phyloP scores from a whole-genome alignment of 108 stramenopile genomes.

The Aurantiochytrium sp. region DNA sequence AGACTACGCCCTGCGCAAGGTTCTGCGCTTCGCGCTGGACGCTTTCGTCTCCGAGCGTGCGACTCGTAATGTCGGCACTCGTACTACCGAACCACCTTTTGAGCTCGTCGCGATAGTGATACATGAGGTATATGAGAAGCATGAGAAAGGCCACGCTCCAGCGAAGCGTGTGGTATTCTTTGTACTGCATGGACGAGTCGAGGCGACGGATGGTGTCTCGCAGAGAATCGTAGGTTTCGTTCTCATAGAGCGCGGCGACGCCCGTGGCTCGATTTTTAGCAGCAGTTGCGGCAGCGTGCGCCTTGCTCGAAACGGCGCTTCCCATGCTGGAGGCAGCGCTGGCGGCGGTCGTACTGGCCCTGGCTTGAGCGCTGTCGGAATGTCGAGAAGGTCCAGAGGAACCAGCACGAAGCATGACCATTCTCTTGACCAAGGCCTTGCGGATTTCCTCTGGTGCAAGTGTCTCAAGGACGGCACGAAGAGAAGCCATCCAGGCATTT shows the following conservation, averaged over 20 bases:
- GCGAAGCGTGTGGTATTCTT: constrained; percentile 14
- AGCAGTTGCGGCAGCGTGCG: no score
- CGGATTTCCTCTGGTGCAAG: background rate
- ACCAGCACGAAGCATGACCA: background rate
- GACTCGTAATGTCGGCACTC: constrained; percentile 2
- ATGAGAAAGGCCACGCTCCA: background rate
- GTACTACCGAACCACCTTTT: background rate
- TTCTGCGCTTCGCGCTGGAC: constrained; percentile 12
- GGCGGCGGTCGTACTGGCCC: no score
- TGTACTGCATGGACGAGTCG: constrained; percentile 18
- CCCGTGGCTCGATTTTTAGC: background rate
- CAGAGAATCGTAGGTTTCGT: background rate
- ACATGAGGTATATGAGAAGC: background rate
- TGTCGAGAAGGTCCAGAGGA: no score
- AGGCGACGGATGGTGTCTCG: background rate
- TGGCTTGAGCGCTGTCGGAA: no score
- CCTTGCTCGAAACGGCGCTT: no score
- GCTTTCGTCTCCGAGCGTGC: constrained; percentile 8
- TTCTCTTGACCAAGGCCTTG: background rate
- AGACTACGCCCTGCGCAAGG: constrained; percentile 4
- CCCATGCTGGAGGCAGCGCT: no score
- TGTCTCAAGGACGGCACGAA: background rate
- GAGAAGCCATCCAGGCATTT: background rate
- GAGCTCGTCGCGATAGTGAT: background rate
- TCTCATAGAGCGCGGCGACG: background rate